phyloP scores from a whole-genome alignment of 2,329 filamentous ascomycete species.

The Sarocladium kiliense region DNA sequence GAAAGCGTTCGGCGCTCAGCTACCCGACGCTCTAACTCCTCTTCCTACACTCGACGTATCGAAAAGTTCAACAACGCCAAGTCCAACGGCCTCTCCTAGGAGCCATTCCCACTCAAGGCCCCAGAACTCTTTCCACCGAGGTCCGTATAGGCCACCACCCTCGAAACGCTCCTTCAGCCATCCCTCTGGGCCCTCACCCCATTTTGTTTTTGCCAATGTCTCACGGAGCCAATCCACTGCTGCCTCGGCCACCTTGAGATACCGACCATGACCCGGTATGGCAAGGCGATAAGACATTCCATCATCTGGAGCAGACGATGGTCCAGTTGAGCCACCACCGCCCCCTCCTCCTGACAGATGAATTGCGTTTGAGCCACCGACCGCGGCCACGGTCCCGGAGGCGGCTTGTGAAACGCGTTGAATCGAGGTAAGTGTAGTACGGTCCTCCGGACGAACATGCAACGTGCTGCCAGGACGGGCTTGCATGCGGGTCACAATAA shows the following conservation, averaged over 20 bases:
- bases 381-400: slow-evolving; percentile 62
- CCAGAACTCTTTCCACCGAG: slow-evolving; percentile 61
- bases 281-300: slow-evolving; percentile 47
- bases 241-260: slow-evolving; percentile 59
- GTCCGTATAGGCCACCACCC: slow-evolving; percentile 44
- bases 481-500: slow-evolving; percentile 49
- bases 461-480: slow-evolving; percentile 29
- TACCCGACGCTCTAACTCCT: slow-evolving; percentile 47
- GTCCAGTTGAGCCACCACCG: slow-evolving; percentile 29
- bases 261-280: slow-evolving; percentile 61
- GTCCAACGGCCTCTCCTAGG: slow-evolving; percentile 63
- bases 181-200: slow-evolving; percentile 57
- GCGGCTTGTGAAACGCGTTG: slow-evolving; percentile 59
- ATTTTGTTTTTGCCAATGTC: slow-evolving; percentile 53
- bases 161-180: slow-evolving; percentile 66
- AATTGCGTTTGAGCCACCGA: slow-evolving; percentile 63
- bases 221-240: slow-evolving; percentile 57
- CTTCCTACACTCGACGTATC: slow-evolving; percentile 69
- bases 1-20: slow-evolving; percentile 11
- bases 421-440: slow-evolving; percentile 53
- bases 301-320: slow-evolving; percentile 14
- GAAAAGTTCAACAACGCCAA: slow-evolving; percentile 68
- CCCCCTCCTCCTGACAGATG: slow-evolving; percentile 53
- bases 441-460: slow-evolving; percentile 45
- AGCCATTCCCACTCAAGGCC: slow-evolving; percentile 69